These are phyloP conservation scores for Coprinellus micaceus DNA, from an alignment of 768 basidiomycete genomes.

Conservation along the genomic window DNA sequence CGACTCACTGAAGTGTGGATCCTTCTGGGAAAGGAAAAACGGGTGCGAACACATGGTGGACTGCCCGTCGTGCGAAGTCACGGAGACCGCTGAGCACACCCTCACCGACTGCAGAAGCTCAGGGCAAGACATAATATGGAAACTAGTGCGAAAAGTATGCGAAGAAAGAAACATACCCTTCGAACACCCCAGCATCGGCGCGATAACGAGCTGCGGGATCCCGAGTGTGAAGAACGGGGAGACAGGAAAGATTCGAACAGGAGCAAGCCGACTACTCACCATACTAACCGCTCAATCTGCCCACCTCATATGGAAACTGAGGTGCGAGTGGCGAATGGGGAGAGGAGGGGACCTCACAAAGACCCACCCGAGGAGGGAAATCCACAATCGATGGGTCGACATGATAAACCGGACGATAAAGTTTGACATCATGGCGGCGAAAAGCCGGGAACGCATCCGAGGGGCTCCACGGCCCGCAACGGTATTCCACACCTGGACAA, in stretches of 20 bases:
- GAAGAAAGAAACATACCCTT: neutral
- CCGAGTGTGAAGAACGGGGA: neutral
- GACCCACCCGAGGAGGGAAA: neutral
- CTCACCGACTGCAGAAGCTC: neutral
- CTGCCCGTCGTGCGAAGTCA: neutral
- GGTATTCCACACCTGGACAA: conserved; percentile 18
- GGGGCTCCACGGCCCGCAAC: conserved; percentile 1
- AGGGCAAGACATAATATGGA: neutral
- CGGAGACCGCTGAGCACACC: neutral
- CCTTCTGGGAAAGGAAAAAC: neutral
- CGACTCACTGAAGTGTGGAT: neutral
- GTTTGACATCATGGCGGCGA: conserved; percentile 15
- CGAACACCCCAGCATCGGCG: neutral
- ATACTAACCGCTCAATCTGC: conserved; percentile 25
- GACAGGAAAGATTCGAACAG: neutral
- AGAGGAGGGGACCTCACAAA: conserved; percentile 6
- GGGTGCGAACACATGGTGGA: neutral
- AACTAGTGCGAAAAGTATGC: neutral
- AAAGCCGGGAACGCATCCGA: conserved; percentile 11
- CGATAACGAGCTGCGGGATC: neutral
- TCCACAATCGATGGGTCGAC: conserved; percentile 16
- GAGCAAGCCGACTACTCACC: conserved; percentile 11
- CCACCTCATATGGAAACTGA: conserved; percentile 25
- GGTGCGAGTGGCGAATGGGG: conserved; percentile 20
- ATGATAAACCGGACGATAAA: conserved; percentile 15